These are phyloP conservation scores for Filobasidium wieringae DNA, from an alignment of 768 basidiomycete species.

Conservation along the genomic window DNA sequence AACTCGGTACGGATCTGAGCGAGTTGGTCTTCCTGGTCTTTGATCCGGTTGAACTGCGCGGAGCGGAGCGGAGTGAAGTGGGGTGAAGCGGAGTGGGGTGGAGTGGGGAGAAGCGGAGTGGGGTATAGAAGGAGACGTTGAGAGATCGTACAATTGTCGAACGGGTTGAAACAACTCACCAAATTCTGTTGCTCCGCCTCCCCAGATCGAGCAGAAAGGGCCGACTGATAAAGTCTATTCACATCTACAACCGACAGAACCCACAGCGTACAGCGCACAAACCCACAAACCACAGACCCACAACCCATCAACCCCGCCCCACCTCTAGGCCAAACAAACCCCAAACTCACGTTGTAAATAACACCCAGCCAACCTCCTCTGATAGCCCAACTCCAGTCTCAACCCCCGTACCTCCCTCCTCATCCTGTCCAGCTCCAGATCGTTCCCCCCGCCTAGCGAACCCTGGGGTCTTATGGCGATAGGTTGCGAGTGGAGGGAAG, in stretches of 20 bases:
- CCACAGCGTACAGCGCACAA: not conserved
- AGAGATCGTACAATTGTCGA: no score
- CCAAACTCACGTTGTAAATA: conserved; percentile 12
- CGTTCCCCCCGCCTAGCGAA: not conserved
- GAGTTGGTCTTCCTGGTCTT: not conserved
- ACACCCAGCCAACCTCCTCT: conserved; percentile 2
- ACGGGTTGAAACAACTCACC: not conserved
- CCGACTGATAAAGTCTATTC: conserved; percentile 5
- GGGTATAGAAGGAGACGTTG: no score
- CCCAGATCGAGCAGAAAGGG: conserved; percentile 1
- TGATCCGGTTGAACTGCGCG: conserved; percentile 8
- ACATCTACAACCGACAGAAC: not conserved
- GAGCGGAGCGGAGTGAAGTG: not conserved
- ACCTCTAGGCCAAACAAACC: not conserved
- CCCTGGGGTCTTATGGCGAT: not conserved
- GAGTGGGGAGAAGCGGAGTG: no score
- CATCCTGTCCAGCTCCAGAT: conserved; percentile 5
- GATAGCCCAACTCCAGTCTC: conserved; percentile 5
- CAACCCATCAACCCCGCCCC: not conserved
- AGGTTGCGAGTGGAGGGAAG: not conserved
- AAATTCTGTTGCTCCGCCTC: conserved; percentile 12
- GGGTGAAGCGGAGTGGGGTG: not conserved
- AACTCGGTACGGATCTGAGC: not conserved
- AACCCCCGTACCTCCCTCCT: conserved; percentile 6
- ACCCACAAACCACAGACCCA: not conserved